Conservation (phyloP, 2,329 filamentous ascomycete species). For the Xylaria sp. region DNA sequence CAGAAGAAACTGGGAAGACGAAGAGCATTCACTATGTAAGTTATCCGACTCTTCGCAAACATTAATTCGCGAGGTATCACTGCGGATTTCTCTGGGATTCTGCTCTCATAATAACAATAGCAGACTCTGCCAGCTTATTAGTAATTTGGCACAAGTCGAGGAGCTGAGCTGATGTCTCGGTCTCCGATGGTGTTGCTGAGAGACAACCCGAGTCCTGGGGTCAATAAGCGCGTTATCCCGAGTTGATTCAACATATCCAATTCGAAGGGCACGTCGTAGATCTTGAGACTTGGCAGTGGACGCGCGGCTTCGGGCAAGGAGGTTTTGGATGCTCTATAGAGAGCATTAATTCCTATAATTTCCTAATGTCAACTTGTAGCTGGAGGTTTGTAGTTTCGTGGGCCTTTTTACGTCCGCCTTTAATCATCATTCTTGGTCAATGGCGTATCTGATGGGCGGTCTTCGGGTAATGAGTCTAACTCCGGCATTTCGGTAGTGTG, state of each 20-base stretch:
- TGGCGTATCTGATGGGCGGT: slow-evolving; percentile 1
- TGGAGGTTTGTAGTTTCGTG: background rate
- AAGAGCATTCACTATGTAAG: background rate
- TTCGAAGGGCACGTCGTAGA: background rate
- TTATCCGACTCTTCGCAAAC: background rate
- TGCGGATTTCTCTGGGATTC: slow-evolving; percentile 1
- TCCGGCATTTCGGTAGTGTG: background rate
- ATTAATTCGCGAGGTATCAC: background rate
- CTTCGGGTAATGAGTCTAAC: background rate
- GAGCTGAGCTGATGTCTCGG: background rate
- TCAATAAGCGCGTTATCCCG: background rate
- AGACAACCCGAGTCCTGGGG: slow-evolving; percentile 1
- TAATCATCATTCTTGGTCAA: background rate
- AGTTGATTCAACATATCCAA: slow-evolving; percentile 1
- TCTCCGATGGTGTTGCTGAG: background rate
- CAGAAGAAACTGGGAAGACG: background rate
- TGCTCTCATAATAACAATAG: background rate
- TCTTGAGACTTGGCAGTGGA: background rate
- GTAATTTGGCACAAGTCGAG: background rate
- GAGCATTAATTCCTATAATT: slow-evolving; percentile 3
- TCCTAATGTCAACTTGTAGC: slow-evolving; percentile 2
- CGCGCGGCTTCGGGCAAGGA: slow-evolving; percentile 4
- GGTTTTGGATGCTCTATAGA: slow-evolving; percentile 6
- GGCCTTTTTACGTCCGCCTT: background rate
- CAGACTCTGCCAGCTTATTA: slow-evolving; percentile 4